Percentiles rank a stretch among this genome's conserved stretches.
Conservation (phyloP, 139 green algal genomes). For the Chlorella ohadii region DNA sequence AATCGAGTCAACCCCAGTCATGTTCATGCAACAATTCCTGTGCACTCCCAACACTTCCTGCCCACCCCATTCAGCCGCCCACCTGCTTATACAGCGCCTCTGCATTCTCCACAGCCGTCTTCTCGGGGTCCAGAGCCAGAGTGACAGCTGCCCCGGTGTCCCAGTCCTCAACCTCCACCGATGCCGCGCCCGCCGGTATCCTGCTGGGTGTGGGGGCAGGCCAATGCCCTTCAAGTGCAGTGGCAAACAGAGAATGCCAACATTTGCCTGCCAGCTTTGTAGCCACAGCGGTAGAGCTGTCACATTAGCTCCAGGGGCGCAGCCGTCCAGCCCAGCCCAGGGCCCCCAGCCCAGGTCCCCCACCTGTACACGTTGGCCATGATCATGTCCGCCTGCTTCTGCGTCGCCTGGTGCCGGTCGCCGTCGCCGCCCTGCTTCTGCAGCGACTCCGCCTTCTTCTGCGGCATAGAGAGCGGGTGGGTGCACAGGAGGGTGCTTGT, state of each 20-base stretch:
- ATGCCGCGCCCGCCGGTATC: conserved; percentile 25
- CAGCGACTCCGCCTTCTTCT: conserved; percentile 43
- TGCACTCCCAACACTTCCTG: too few species aligned
- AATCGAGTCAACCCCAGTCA: too few species aligned
- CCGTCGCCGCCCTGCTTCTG: conserved; percentile 19
- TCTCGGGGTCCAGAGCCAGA: conserved; percentile 63
- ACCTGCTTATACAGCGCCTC: conserved; percentile 71
- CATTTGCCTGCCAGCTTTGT: too few species aligned
- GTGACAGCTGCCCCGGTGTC: conserved; percentile 65
- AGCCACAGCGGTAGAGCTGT: too few species aligned
- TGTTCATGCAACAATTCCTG: too few species aligned
- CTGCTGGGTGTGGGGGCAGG: background rate
- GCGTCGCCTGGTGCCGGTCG: conserved; percentile 50
- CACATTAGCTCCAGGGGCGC: too few species aligned
- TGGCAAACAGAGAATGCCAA: too few species aligned
- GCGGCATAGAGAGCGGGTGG: background rate
- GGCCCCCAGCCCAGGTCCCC: too few species aligned
- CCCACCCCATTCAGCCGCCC: too few species aligned
- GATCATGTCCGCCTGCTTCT: conserved; percentile 79
- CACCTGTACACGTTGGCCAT: conserved; percentile 81
- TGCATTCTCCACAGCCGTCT: conserved; percentile 47
- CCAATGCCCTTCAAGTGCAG: too few species aligned
- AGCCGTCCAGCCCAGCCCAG: too few species aligned
- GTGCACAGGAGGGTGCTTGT: too few species aligned
- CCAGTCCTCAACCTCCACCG: conserved; percentile 82